A percentile compares a stretch with the other conserved stretches of the same genome.
Conservation (phyloP, 257 asterid genomes). For the Thymus quinquecostatus region DNA sequence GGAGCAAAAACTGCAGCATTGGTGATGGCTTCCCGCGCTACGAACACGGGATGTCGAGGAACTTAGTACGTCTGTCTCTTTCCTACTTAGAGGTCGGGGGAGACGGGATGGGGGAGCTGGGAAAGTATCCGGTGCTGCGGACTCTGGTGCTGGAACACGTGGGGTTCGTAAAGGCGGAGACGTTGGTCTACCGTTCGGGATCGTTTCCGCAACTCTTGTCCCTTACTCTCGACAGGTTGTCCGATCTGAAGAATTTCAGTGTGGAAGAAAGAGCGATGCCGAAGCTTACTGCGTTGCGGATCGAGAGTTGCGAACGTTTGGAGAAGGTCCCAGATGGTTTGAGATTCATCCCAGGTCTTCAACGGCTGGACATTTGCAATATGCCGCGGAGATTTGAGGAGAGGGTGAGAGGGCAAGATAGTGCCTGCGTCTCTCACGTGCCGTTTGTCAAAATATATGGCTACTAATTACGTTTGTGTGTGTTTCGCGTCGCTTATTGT, state of each 20-base stretch:
- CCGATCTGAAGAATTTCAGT: background rate
- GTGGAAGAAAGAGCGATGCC: background rate
- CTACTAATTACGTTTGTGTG: too few species aligned
- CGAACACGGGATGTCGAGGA: too few species aligned
- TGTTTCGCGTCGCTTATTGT: too few species aligned
- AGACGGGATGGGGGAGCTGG: too few species aligned
- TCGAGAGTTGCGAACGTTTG: background rate
- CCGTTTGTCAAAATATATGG: background rate
- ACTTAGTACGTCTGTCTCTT: too few species aligned
- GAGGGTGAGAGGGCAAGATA: background rate
- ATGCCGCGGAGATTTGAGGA: background rate
- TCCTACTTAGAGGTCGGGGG: too few species aligned
- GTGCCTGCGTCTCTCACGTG: background rate
- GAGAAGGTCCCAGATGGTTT: constrained; percentile 1
- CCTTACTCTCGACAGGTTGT: background rate
- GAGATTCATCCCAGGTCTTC: background rate
- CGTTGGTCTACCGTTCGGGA: background rate
- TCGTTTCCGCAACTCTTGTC: background rate
- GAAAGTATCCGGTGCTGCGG: too few species aligned
- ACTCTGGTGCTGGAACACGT: too few species aligned
- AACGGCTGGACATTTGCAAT: background rate
- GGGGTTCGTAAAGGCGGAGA: background rate
- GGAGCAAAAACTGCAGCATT: too few species aligned
- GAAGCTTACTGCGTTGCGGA: background rate
- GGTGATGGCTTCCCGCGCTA: too few species aligned